Evolutionary conservation across 495 filamentous ascomycete species (phyloP).

Genomic region (Penicillium daleae): DNA sequence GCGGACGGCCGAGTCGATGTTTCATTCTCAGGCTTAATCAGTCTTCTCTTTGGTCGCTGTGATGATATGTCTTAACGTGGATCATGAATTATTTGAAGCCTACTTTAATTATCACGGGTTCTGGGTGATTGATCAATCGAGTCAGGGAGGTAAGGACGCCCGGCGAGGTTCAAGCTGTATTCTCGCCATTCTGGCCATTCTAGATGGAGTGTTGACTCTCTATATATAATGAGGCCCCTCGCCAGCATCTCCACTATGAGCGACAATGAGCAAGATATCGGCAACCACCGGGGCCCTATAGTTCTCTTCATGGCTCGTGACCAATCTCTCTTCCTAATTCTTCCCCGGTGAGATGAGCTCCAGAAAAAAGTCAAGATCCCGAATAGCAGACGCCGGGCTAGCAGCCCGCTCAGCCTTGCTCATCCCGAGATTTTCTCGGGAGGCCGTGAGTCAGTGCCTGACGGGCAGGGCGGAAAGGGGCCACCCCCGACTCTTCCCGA

Average conservation of each 20-base stretch:
- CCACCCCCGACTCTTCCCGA: slow-evolving; percentile 34
- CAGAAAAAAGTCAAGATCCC: slow-evolving; percentile 6
- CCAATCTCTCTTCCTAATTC: background rate
- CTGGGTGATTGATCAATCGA: too few relatives aligned
- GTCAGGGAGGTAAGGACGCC: too few relatives aligned
- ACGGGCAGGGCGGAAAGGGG: background rate
- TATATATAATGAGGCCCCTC: background rate
- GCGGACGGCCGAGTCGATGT: slow-evolving; percentile 39
- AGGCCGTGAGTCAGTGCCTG: slow-evolving; percentile 20
- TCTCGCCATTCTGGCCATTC: too few relatives aligned
- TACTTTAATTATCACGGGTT: too few relatives aligned
- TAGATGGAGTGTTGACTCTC: too few relatives aligned
- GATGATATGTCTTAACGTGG: background rate
- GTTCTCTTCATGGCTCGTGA: background rate
- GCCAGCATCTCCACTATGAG: background rate
- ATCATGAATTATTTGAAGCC: background rate
- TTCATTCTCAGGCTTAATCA: slow-evolving; percentile 14
- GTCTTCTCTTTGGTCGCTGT: background rate
- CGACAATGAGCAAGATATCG: slow-evolving; percentile 13
- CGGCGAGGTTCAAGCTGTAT: too few relatives aligned
- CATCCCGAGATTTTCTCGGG: slow-evolving; percentile 36
- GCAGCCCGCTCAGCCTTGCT: too few relatives aligned
- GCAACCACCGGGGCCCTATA: slow-evolving; percentile 12
- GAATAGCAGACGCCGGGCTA: background rate
- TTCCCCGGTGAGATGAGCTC: slow-evolving; percentile 23